phyloP scores from a whole-genome alignment of 495 filamentous ascomycete species.

The Penicillium coffeae region DNA sequence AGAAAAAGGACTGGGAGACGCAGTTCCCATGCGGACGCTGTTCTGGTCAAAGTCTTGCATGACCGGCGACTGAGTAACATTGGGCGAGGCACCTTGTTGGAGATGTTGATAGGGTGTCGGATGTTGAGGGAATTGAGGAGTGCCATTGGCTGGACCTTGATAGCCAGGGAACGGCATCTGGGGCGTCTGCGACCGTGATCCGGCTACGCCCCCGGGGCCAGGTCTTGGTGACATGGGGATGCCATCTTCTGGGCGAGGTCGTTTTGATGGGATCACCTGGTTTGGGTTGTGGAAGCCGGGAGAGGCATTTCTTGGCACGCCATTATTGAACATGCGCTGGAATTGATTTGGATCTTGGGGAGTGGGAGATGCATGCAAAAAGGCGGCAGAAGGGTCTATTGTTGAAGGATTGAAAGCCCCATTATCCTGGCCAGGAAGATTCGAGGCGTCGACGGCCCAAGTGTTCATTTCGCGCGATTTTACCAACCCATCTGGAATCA shows the following conservation, averaged over 20 bases:
- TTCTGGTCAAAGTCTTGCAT: constrained; percentile 68
- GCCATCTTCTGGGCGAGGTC: constrained; percentile 80
- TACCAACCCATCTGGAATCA: constrained; percentile 54
- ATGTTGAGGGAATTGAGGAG: constrained; percentile 47
- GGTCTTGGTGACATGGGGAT: constrained; percentile 78
- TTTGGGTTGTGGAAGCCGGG: constrained; percentile 73
- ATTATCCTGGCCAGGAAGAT: constrained; percentile 69
- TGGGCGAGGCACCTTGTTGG: constrained; percentile 74
- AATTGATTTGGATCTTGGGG: constrained; percentile 58
- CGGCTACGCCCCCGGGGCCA: constrained; percentile 66
- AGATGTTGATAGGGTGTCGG: constrained; percentile 76
- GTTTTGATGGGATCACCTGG: constrained; percentile 82
- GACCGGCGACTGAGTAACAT: constrained; percentile 84
- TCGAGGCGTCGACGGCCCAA: constrained; percentile 76
- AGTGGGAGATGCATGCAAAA: constrained; percentile 47
- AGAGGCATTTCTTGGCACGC: constrained; percentile 73
- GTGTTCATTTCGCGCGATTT: constrained; percentile 67
- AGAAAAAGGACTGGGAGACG: constrained; percentile 88
- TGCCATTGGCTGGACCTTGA: constrained; percentile 55
- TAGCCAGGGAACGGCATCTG: constrained; percentile 64
- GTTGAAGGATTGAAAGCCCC: constrained; percentile 62
- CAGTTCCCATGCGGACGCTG: constrained; percentile 78
- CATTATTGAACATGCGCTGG: constrained; percentile 73
- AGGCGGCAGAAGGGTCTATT: constrained; percentile 53
- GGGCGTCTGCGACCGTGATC: constrained; percentile 90